These are phyloP conservation scores for Saccharomycopsis vini DNA, from an alignment of 805 yeast species.

Conservation along the genomic window DNA sequence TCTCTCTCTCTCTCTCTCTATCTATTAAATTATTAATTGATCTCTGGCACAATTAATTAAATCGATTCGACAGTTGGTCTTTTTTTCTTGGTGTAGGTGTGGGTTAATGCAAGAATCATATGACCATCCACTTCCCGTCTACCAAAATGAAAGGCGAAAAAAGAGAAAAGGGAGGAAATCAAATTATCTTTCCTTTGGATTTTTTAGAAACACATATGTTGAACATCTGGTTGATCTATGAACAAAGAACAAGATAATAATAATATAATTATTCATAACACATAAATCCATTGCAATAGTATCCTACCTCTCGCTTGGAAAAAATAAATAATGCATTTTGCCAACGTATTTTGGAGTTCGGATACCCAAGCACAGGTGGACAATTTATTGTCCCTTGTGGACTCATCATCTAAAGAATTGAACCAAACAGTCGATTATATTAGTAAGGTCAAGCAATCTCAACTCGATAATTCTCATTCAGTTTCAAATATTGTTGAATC, in stretches of 20 bases:
- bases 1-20: too few relatives aligned
- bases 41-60: too few relatives aligned
- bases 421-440: conserved; percentile 9
- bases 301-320: too few relatives aligned
- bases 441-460: conserved; percentile 6
- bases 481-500: conserved; percentile 13
- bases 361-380: conserved; percentile 10
- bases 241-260: not conserved
- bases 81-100: too few relatives aligned
- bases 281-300: not conserved
- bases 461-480: not conserved
- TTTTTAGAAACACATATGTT: too few relatives aligned
- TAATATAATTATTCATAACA: not conserved
- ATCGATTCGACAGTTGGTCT: too few relatives aligned
- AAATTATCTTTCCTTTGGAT: too few relatives aligned
- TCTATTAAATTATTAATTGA: too few relatives aligned
- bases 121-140: too few relatives aligned
- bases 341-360: conserved; percentile 15
- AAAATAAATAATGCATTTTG: conserved; percentile 14
- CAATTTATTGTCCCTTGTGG: not conserved
- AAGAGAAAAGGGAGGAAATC: too few relatives aligned
- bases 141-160: not conserved
- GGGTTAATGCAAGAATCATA: too few relatives aligned
- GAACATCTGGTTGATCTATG: not conserved
- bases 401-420: conserved; percentile 13